Base-by-base conservation (phyloP, 352 stramenopile species). In the Phytopythium chamaehyphon region DNA sequence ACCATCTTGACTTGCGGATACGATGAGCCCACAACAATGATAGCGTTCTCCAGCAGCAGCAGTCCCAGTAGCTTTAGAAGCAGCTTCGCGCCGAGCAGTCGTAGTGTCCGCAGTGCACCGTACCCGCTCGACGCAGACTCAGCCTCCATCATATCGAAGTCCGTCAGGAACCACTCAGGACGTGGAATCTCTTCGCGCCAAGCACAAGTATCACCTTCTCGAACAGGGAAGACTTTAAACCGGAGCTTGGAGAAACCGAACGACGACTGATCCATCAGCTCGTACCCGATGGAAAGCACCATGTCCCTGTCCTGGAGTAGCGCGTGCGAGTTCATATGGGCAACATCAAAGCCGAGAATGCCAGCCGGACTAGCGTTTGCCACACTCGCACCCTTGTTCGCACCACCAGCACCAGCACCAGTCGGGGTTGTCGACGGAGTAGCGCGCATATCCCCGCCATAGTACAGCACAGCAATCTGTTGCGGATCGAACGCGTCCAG, bases 1-100 rank as follows among this genome's bases (percentile, higher is more conserved):
- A 93, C 78, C 42, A 90, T 79, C 44, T 95, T 82, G 10, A 93
- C 79, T 46, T 86, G 62, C 8, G 78, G 64, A 36, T 90, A 88
- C 21, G 82, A 93, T 35, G 68, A 73, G 6, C 81, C 78, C 0
- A 90, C 63, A 15, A 95, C 57, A n/a, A 95, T 69, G 23, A 95
- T 47, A 1, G 84, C 76, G 37, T 76, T 86, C 53, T 95, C 84
- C 12, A 92, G 56, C 35, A 95, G 28, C 43, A 95, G 31, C 14
- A 84, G 54, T 12, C 78, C 74, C 18, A 95, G 31, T 11, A 91
- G 28, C 51, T 94, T 92, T 8, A 90, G 53, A 31, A 92, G 51
- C 21, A 86, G 31, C 55, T 91, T 92, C 3, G 76, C 68, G 16
- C 84, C 81, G 8, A 95, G 55, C 2, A 88, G 54, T 5, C 71